phyloP scores from a whole-genome alignment of 2,329 filamentous ascomycete species.

The Trichoderma sp. region DNA sequence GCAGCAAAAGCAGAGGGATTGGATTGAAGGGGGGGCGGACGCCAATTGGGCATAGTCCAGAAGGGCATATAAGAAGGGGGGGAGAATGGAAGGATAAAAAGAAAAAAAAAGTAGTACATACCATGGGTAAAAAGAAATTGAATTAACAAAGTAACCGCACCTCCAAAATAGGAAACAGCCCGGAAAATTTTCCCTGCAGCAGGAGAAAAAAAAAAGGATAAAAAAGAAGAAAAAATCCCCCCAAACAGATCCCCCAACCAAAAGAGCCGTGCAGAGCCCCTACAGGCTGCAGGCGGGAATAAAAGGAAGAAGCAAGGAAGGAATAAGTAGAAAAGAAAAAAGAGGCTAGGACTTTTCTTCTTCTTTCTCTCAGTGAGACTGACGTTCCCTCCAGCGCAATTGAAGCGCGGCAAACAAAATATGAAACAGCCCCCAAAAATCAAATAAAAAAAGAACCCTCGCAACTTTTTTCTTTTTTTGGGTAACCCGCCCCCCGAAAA shows the following conservation, averaged over 20 bases:
- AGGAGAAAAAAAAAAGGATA: background rate
- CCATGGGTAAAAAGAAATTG: background rate
- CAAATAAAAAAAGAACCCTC: background rate
- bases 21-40: background rate
- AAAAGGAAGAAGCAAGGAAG: background rate
- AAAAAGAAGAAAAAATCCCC: background rate
- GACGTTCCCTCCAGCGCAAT: background rate
- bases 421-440: background rate
- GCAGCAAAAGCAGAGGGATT: background rate
- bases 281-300: background rate
- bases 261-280: slow-evolving; percentile 2
- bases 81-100: background rate
- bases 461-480: background rate
- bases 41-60: slow-evolving; percentile 1
- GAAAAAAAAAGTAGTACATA: slow-evolving; percentile 1
- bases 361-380: background rate
- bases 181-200: slow-evolving; percentile 1
- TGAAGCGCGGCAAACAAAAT: background rate
- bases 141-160: background rate
- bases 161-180: slow-evolving; percentile 5
- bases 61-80: background rate
- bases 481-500: background rate
- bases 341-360: background rate
- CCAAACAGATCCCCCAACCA: background rate
- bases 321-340: background rate